Evolutionary conservation across 768 basidiomycete species (phyloP).

Genomic region (Lactarius indigo): DNA sequence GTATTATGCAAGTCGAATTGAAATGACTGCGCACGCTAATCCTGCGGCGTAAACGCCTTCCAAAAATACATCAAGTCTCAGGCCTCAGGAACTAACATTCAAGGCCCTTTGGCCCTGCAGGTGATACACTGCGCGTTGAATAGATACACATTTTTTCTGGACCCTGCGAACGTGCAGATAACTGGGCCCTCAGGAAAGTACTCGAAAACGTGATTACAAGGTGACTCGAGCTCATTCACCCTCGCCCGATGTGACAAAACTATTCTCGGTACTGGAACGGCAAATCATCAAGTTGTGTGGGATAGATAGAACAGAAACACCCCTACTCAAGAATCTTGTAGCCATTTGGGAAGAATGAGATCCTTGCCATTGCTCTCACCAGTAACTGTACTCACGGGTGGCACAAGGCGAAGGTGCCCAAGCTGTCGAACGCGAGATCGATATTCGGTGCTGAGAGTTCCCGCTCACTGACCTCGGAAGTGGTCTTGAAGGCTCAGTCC

Average conservation of each 20-base stretch:
- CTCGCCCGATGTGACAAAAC: slow-evolving; percentile 73
- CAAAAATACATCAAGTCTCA: too few species aligned
- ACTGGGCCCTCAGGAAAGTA: slow-evolving; percentile 73
- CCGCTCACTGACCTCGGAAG: slow-evolving; percentile 49
- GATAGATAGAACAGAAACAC: slow-evolving; percentile 3
- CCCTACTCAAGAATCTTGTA: slow-evolving; percentile 56
- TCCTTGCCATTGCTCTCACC: neutral
- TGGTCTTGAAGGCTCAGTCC: slow-evolving; percentile 80
- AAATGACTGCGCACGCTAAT: neutral
- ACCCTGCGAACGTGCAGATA: slow-evolving; percentile 90
- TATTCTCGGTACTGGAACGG: slow-evolving; percentile 61
- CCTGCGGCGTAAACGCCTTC: too few species aligned
- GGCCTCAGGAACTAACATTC: too few species aligned
- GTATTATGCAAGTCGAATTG: neutral
- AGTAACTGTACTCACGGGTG: slow-evolving; percentile 47
- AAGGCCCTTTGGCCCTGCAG: too few species aligned
- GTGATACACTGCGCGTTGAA: too few species aligned
- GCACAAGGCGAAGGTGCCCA: slow-evolving; percentile 80
- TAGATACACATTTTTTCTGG: too few species aligned
- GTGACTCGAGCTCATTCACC: too few species aligned
- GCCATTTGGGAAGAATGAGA: slow-evolving; percentile 58
- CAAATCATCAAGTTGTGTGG: slow-evolving; percentile 1
- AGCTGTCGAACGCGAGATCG: slow-evolving; percentile 83
- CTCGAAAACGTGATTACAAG: too few species aligned
- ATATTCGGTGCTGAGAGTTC: too few species aligned